Conservation (phyloP, 257 asterid species). For the Lantana camara region DNA sequence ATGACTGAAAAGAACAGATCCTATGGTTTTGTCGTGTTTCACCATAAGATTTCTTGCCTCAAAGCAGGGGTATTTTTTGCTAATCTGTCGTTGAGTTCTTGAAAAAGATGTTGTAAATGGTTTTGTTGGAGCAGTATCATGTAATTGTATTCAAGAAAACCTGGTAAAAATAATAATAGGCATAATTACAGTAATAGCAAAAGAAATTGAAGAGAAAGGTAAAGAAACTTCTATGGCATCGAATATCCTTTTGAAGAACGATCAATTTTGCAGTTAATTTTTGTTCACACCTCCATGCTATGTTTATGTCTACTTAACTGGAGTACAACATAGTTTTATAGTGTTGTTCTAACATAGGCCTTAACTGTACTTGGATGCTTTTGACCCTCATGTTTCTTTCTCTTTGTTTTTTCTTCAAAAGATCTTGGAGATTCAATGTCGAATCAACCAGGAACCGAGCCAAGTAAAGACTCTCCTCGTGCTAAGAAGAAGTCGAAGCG, state of each 20-base stretch:
- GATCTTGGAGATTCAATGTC: constrained; percentile 54
- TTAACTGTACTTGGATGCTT: not conserved
- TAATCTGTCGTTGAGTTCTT: too few species aligned
- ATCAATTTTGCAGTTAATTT: not conserved
- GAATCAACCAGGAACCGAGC: constrained; percentile 47
- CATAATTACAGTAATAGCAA: not conserved
- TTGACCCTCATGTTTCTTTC: not conserved
- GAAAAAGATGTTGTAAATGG: constrained; percentile 18
- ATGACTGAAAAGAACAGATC: constrained; percentile 29
- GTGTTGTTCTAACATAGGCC: not conserved
- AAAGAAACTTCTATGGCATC: not conserved
- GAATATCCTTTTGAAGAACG: not conserved
- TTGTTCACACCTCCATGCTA: too few species aligned
- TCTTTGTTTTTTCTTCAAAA: not conserved
- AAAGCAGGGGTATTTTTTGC: constrained; percentile 46
- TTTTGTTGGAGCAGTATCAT: not conserved
- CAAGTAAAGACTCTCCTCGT: constrained; percentile 41
- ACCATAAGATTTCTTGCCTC: constrained; percentile 32
- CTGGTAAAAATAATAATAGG: constrained; percentile 7
- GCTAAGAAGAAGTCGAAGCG: constrained; percentile 59
- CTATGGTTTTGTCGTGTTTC: too few species aligned
- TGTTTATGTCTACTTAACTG: not conserved
- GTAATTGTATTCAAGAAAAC: not conserved
- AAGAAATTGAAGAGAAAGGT: too few species aligned
- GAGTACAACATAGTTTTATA: not conserved